Conservation (phyloP, 1,284 basidiomycete species). For the Ceratobasidium papillatum region DNA sequence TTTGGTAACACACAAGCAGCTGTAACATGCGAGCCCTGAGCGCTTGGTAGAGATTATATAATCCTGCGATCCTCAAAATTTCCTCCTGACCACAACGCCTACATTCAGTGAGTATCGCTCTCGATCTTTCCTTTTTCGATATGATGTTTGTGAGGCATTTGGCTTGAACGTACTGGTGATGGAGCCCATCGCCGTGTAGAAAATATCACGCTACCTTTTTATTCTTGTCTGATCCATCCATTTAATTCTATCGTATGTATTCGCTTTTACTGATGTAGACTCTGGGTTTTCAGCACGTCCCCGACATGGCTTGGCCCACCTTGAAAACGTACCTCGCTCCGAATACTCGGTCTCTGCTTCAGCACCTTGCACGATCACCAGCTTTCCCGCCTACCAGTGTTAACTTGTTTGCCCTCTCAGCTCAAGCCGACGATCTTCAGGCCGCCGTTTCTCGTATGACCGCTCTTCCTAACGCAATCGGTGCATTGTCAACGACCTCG, state of each 20-base stretch:
- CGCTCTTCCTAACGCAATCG: constrained; percentile 17
- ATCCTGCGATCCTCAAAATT: constrained; percentile 3
- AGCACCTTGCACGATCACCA: constrained; percentile 12
- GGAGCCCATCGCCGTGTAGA: constrained; percentile 41
- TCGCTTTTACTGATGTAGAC: neutral
- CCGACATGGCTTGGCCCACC: constrained; percentile 13
- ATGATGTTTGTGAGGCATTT: constrained; percentile 42
- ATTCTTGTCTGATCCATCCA: constrained; percentile 10
- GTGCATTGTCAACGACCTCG: neutral
- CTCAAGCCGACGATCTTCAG: constrained; percentile 12
- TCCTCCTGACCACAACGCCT: neutral
- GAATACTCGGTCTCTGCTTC: constrained; percentile 30
- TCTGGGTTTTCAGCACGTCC: neutral
- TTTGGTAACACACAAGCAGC: neutral
- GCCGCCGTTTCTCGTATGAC: constrained; percentile 17
- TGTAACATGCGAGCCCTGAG: constrained; percentile 1
- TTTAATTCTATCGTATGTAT: neutral
- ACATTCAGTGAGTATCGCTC: neutral
- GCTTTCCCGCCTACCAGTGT: constrained; percentile 3
- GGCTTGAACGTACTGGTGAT: constrained; percentile 41
- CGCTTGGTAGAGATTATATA: constrained; percentile 20
- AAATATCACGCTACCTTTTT: constrained; percentile 41
- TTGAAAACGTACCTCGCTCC: constrained; percentile 32
- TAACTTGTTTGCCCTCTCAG: constrained; percentile 33
- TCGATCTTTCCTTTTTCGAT: neutral